Conservation (phyloP, 345 rosid genomes). For the Eutrema yunnanense region DNA sequence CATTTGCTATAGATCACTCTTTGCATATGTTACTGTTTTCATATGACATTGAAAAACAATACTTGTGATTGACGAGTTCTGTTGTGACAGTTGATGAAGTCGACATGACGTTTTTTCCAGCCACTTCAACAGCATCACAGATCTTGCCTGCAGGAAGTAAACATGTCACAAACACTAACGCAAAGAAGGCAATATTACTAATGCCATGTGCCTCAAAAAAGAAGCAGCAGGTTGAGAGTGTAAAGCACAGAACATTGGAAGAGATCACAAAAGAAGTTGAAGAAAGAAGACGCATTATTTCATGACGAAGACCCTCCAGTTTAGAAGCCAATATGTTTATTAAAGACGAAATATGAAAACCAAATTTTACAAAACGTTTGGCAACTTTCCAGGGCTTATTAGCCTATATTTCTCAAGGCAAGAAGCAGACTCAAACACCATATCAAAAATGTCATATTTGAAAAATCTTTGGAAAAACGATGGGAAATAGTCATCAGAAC, state of each 20-base stretch:
- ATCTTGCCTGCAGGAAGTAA: conserved; percentile 47
- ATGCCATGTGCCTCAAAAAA: neutral
- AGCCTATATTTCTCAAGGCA: neutral
- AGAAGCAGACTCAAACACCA: neutral
- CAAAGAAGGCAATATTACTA: neutral
- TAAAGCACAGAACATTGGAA: neutral
- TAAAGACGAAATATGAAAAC: neutral
- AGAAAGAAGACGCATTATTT: neutral
- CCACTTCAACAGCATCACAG: conserved; percentile 87
- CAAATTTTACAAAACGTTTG: neutral
- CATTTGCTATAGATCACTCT: neutral
- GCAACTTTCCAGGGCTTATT: neutral
- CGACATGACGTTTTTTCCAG: conserved; percentile 89
- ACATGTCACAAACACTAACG: neutral
- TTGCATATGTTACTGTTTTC: neutral
- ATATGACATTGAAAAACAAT: neutral
- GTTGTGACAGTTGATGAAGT: conserved; percentile 84
- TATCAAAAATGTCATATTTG: neutral
- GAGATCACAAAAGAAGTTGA: neutral
- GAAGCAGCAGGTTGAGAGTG: neutral
- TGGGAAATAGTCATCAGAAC: neutral
- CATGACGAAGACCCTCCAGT: neutral
- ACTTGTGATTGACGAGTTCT: conserved; percentile 75
- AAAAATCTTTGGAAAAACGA: neutral
- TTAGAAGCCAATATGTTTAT: neutral